Evolutionary conservation across 345 rosid genomes (phyloP), one percentile per base, ranked within the genome.

Genomic region (Euphorbia tirucalli): DNA sequence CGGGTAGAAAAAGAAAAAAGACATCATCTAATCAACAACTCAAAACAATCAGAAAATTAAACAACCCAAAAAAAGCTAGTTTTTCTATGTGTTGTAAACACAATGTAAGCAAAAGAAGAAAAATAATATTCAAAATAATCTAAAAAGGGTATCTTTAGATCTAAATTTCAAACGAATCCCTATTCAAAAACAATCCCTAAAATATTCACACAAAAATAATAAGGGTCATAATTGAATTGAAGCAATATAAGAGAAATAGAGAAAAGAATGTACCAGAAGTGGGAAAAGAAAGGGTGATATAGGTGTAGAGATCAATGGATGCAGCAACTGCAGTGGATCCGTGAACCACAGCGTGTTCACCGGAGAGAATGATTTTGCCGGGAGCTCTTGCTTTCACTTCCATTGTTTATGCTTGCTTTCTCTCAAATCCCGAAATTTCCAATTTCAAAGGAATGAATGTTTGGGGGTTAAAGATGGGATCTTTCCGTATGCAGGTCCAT

Each of bases 281-380:
- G n/a, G 82, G 87, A 75, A 87, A 70, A 52, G 86, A 86, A 24
- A 96, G 78, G 64, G 95, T 75, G 74, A 84, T 87, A 25, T 65
- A 75, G 60, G 92, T 91, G 79, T 75, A 91, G 78, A 93, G 97
- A 85, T 85, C 82, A 88, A 96, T 86, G 81, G 96, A 87, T 22
- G 98, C 88, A 60, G 97, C 97, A 65, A 96, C 89, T 9, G 97
- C 97, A 7, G 96, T 84, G 68, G 89, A 87, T 78, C 99, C 96
- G 79, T 96, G 98, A 39, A 96, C 99, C 72, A 96, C 98, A 0
- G 95, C 97, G 48, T 96, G 99, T 73, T 96, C 99, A 0, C 99
- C 97, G 43, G 95, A 81, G 31, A 96, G 93, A 61, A 96, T 96
- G 84, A 96, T 86, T 79, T 93, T 96, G 39, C 98, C 98, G 0